Base-by-base conservation (phyloP, 495 filamentous ascomycete species). In the Cercophora samala region DNA sequence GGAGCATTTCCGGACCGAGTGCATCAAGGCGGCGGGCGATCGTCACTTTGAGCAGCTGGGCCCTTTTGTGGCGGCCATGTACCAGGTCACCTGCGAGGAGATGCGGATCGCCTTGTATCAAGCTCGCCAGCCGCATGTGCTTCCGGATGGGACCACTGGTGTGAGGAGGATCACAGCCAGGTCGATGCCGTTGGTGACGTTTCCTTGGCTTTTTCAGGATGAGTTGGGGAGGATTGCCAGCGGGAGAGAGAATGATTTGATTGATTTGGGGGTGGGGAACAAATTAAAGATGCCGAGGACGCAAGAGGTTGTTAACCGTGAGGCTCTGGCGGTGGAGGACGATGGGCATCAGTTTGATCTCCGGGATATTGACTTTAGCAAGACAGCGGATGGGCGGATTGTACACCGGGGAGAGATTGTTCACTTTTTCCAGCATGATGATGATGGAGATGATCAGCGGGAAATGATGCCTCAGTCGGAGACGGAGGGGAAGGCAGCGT, bases 121-220 rank as follows among this genome's bases (percentile, higher is more conserved):
- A 65, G 68, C 72, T 8, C 67, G 78, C 15, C 78, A 82, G 46
- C 70, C 73, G 1, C 71, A 80, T 59, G 66, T 77, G 0, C 70
- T 78, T 2, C 76, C 71, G 0, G 77, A 80, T 2, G 75, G 78
- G 25, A 73, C 75, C 8, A 63, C 76, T 8, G 75, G 75, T 26
- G 65, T 68, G 58, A 60, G 74, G n/a, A 69, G 70, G 13, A 78
- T 81, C 66, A 77, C 75, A 5, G 72, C 78, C 0, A 79, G 80
- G 5, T 77, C 78, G 6, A 86, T 92, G 81, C 95, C 96, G 0
- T 76, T 98, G 23, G 95, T 97, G 72, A 94, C 88, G 70, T 98
- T 97, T 71, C 93, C 95, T 0, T 99, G 95, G 96, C 74, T 98
- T 9, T 96, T 98, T 63, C 79, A 84, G 0, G 78, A 84, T 37